phyloP scores from a whole-genome alignment of 371 early-diverging fungal genomes.

The Sporodiniella umbellata region DNA sequence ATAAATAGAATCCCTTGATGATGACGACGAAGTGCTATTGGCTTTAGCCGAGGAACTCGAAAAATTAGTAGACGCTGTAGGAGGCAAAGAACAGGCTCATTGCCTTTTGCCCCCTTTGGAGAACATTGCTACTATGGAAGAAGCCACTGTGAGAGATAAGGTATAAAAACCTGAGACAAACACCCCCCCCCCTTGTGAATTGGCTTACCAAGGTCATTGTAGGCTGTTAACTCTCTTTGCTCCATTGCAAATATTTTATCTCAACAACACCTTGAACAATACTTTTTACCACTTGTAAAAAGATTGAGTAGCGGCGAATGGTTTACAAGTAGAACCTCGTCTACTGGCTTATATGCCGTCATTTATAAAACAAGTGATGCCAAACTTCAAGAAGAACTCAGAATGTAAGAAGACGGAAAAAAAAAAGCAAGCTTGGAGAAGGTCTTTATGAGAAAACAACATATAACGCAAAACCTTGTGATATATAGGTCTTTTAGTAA shows the following conservation, averaged over 20 bases:
- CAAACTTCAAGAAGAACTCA: constrained; percentile 80
- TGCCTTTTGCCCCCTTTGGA: constrained; percentile 89
- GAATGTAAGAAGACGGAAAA: constrained; percentile 71
- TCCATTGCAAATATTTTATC: constrained; percentile 73
- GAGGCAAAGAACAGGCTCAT: constrained; percentile 85
- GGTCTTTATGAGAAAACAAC: no score
- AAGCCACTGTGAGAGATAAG: constrained; percentile 95
- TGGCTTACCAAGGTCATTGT: no score
- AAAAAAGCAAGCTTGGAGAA: background rate
- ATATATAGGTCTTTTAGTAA: constrained; percentile 51
- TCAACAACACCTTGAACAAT: constrained; percentile 79
- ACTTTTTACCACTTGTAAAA: constrained; percentile 87
- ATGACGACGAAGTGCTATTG: constrained; percentile 91
- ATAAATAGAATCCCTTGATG: constrained; percentile 86
- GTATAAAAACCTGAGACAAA: constrained; percentile 42
- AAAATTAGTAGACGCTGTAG: constrained; percentile 86
- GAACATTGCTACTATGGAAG: constrained; percentile 94
- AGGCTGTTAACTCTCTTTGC: constrained; percentile 93
- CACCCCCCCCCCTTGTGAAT: background rate
- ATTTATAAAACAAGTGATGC: constrained; percentile 70
- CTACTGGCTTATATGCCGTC: constrained; percentile 88
- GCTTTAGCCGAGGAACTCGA: constrained; percentile 94
- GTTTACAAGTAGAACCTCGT: constrained; percentile 96
- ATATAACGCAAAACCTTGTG: no score
- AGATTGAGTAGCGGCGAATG: constrained; percentile 92